phyloP scores from a whole-genome alignment of 2,329 filamentous ascomycete species.

The Fusarium paranaense region DNA sequence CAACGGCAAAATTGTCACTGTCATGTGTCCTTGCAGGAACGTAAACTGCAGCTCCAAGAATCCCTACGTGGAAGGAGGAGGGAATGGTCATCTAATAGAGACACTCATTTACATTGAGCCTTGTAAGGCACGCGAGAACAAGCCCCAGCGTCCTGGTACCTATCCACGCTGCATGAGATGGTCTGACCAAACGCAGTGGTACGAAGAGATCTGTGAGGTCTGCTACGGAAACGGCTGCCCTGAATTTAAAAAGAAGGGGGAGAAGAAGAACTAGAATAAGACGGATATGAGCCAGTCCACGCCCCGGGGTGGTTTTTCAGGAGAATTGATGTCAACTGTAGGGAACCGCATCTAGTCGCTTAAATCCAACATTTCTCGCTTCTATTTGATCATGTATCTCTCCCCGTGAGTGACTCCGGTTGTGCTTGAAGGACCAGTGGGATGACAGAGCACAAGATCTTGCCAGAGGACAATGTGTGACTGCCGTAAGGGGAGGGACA shows the following conservation, averaged over 20 bases:
- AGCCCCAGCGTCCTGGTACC: background rate
- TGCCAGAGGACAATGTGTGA: constrained; percentile 17
- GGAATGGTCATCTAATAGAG: background rate
- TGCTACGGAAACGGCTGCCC: background rate
- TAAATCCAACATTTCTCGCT: background rate
- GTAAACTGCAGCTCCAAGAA: background rate
- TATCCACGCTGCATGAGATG: background rate
- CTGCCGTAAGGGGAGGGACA: background rate
- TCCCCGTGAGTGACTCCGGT: background rate
- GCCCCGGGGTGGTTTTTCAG: background rate
- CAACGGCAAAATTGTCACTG: background rate
- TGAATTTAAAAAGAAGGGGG: background rate
- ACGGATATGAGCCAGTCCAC: background rate
- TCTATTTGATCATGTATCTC: too few relatives aligned
- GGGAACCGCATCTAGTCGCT: background rate
- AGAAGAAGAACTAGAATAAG: background rate
- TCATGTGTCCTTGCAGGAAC: background rate
- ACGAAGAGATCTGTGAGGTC: background rate
- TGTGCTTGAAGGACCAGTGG: constrained; percentile 5
- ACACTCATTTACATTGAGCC: background rate
- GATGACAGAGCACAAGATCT: constrained; percentile 13
- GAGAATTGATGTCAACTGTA: background rate
- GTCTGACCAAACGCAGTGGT: background rate
- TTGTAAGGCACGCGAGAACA: background rate
- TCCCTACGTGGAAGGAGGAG: background rate